Evolutionary conservation across 257 asterid species (phyloP).

Genomic region (Penstemon davidsonii): DNA sequence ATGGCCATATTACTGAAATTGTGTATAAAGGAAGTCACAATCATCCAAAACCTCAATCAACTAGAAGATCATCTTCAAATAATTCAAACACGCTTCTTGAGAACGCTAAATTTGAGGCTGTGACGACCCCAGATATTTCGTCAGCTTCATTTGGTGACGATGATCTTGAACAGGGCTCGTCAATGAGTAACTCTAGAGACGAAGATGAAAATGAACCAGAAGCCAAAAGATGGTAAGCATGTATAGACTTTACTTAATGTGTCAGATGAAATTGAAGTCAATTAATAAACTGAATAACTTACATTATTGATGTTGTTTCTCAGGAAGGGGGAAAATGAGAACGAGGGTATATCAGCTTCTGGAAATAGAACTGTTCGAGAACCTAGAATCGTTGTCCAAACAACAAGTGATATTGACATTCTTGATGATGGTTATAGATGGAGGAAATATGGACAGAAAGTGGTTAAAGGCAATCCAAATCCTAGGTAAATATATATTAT

Average conservation of each 20-base stretch:
- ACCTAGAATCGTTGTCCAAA: slow-evolving; percentile 89
- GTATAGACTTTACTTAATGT: background rate
- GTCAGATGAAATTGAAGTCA: background rate
- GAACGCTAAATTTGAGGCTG: slow-evolving; percentile 40
- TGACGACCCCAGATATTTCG: slow-evolving; percentile 57
- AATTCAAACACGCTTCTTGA: slow-evolving; percentile 40
- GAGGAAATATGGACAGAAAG: slow-evolving; percentile 96
- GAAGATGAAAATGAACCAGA: slow-evolving; percentile 76
- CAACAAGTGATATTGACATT: slow-evolving; percentile 93
- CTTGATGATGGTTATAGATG: slow-evolving; percentile 96
- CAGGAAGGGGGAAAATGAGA: slow-evolving; percentile 82
- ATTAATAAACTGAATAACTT: background rate
- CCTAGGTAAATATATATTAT: slow-evolving; percentile 57
- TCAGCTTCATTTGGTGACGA: slow-evolving; percentile 84
- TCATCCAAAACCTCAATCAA: slow-evolving; percentile 88
- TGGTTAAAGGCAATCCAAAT: slow-evolving; percentile 91
- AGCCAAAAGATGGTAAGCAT: slow-evolving; percentile 79
- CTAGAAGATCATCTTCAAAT: slow-evolving; percentile 64
- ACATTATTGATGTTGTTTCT: slow-evolving; percentile 14
- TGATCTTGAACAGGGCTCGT: slow-evolving; percentile 72
- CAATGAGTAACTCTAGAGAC: slow-evolving; percentile 64
- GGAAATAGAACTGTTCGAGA: slow-evolving; percentile 79
- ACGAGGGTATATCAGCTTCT: slow-evolving; percentile 60
- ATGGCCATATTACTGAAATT: slow-evolving; percentile 84
- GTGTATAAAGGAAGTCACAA: slow-evolving; percentile 89